Evolutionary conservation across 2,329 filamentous ascomycete genomes (phyloP), one percentile per base, ranked within the genome.

Genomic region (Tolypocladium paradoxum): DNA sequence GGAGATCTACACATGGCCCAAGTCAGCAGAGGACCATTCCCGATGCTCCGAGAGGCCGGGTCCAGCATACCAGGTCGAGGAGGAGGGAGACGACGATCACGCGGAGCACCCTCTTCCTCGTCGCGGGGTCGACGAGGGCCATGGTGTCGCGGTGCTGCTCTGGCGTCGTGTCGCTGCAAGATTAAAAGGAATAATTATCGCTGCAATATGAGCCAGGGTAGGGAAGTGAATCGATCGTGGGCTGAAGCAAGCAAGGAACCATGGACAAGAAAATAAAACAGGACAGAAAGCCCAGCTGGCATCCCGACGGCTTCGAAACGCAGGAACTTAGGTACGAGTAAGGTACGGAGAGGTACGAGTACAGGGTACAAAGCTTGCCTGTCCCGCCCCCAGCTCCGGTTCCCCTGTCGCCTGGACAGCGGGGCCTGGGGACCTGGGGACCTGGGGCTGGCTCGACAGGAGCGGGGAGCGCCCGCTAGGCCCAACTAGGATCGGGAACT

Each of bases 1-100:
- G 53, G 92, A 96, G 64, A 97, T 89, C 92, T 96, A 49, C 33
- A 58, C 56, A 18, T 29, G 18, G 20, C 18, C 18, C 8, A 6
- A 14, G 43, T 47, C 18, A 47, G 43, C 27, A 31, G 33, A 2
- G 43, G 9, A 14, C 18, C 11, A 9, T 1, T 6, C 9, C 3
- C 9, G 11, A n/a, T 20, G 27, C 9, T 7, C 9, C 27, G 18
- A 6, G 9, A 20, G 27, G 1, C 5, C 20, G 11, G 43, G 18
- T 6, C 43, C 4, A 8, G 9, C 34, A 18, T 79, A 96, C 92
- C 71, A 97, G 72, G 69, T 97, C 92, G 14, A 97, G 78, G 18
- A 97, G 78, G 40, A 97, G 77, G 52, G 92, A 96, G 57, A 93
- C 77, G 70, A 96, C 91, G 57, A 97, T 82, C 61, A 97, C 90